Base-by-base conservation (phyloP, 768 basidiomycete genomes). In the Russula sp. region DNA sequence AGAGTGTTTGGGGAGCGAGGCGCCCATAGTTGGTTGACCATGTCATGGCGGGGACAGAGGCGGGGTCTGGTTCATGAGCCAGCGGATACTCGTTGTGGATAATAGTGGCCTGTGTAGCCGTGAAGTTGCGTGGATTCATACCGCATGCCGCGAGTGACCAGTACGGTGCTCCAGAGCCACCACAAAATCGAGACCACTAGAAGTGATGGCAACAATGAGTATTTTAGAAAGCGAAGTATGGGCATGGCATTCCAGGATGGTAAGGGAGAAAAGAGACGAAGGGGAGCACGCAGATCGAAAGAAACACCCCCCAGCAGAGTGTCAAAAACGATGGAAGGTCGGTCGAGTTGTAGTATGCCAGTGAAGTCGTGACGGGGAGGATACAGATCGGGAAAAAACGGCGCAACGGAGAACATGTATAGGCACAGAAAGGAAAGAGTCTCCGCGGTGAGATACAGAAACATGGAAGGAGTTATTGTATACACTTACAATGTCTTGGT, bases 21-120 rank as follows among this genome's bases (percentile, higher is more conserved):
- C 89, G 90, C 45, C 89, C 85, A 70, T 98, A 98, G 71, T 98
- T 98, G 29, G 96, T 98, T 7, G 86, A 84, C 97, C 97, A 99
- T 63, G 93, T 83, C 97, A 99, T 99, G 51, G 88, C 84, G 6
- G 97, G 96, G 63, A 93, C 80, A 0, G 81, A 71, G 2, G 83
- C 78, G 0, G 96, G 94, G 66, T 88, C 79, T 5, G 91, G 80
- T 0, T 73, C 69, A 48, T 79, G 78, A 0, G 86, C 74, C 7
- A 77, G 69, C 0, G 92, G 87, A 73, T 92, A 98, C 75, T 98
- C 95, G 73, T 82, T 86, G 71, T 98, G 94, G 8, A 99, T 68
- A 56, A 95, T 83, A 38, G 93, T 87, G 8, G 91, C 80, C 70
- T 90, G 87, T 1, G 95, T 97, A 0, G 86, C 81, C 1, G 90